These are phyloP conservation scores for Starmerella stellata DNA, from an alignment of 805 yeast species.

Conservation along the genomic window DNA sequence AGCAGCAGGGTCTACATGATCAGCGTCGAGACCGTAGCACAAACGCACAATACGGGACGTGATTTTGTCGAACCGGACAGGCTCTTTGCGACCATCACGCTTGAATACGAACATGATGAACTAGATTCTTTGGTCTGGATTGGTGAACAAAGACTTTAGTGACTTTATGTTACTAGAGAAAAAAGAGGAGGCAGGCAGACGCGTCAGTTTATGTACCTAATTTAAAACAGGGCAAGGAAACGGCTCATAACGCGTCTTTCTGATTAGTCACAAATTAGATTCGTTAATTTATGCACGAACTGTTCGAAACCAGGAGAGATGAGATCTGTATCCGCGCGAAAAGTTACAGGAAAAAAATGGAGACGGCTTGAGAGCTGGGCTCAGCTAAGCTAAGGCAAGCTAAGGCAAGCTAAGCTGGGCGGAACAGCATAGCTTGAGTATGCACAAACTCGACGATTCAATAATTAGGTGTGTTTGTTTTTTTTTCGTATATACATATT, in stretches of 20 bases:
- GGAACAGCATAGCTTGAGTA: too few species aligned
- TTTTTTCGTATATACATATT: too few species aligned
- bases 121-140: background rate
- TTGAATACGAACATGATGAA: constrained; percentile 64
- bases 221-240: constrained; percentile 12
- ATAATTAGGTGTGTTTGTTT: too few species aligned
- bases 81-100: constrained; percentile 89
- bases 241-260: background rate
- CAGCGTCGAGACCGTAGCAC: constrained; percentile 82
- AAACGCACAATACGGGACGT: constrained; percentile 87
- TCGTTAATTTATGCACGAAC: too few species aligned
- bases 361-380: too few species aligned
- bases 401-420: too few species aligned
- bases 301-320: too few species aligned
- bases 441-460: too few species aligned
- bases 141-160: background rate
- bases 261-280: too few species aligned
- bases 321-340: too few species aligned
- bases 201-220: constrained; percentile 13
- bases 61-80: constrained; percentile 88
- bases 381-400: too few species aligned
- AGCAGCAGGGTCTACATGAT: constrained; percentile 85
- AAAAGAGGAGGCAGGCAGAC: background rate
- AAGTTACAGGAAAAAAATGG: too few species aligned
- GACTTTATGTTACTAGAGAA: background rate